phyloP scores from a whole-genome alignment of 2,329 filamentous ascomycete species.

The Fusarium udum region DNA sequence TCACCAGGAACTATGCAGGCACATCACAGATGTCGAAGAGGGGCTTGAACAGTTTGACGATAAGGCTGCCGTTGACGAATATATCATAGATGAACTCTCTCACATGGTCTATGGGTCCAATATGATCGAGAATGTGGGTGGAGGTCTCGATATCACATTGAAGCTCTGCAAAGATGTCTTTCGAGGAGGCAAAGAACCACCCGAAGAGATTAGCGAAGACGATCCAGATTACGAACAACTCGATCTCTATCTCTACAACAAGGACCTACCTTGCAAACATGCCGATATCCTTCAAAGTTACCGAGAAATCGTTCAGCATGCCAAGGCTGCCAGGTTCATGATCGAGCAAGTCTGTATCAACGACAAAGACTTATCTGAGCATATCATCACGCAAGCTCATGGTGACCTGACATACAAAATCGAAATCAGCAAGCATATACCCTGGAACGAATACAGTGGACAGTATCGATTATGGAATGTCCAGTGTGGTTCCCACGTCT shows the following conservation, averaged over 20 bases:
- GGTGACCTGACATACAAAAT: conserved; percentile 25
- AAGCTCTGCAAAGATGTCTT: conserved; percentile 6
- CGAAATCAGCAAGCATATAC: neutral
- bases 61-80: neutral
- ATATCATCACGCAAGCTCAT: conserved; percentile 40
- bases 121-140: conserved; percentile 15
- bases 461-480: conserved; percentile 41
- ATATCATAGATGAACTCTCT: neutral
- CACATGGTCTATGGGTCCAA: conserved; percentile 16
- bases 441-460: conserved; percentile 28
- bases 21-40: neutral
- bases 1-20: neutral
- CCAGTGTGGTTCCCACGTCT: neutral
- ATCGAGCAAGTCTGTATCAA: conserved; percentile 9
- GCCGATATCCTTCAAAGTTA: neutral
- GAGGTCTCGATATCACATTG: neutral
- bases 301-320: conserved; percentile 29
- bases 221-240: neutral
- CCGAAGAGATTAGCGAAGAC: neutral
- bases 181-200: neutral
- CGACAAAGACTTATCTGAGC: conserved; percentile 21
- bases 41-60: neutral
- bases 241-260: neutral
- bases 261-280: neutral
- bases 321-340: conserved; percentile 27